Conservation (phyloP, 1,284 basidiomycete species). For the Ceratobasidium sp. region DNA sequence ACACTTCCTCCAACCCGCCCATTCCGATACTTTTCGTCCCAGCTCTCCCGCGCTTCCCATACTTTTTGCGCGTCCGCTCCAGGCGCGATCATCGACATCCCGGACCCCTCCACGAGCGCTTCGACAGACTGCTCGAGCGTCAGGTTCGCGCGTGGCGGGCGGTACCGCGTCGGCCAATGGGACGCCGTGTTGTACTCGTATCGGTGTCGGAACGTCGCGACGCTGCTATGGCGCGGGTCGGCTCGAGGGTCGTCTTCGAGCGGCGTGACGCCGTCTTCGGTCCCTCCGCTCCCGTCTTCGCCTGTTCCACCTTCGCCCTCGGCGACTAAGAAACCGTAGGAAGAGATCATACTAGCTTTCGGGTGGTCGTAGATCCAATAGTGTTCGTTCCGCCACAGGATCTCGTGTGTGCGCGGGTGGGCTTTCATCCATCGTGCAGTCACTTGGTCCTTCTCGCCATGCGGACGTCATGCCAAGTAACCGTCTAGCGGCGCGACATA, state of each 20-base stretch:
- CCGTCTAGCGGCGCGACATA: slow-evolving; percentile 82
- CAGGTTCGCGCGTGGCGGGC: slow-evolving; percentile 76
- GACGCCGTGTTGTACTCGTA: slow-evolving; percentile 84
- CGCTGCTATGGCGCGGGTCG: slow-evolving; percentile 35
- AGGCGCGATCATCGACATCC: slow-evolving; percentile 68
- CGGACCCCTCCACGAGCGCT: slow-evolving; percentile 93
- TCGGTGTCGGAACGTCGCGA: slow-evolving; percentile 28
- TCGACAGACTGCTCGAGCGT: slow-evolving; percentile 83
- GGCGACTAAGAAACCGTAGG: slow-evolving; percentile 84
- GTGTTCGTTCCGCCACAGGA: slow-evolving; percentile 91
- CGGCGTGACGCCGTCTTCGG: background rate
- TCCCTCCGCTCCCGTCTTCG: background rate
- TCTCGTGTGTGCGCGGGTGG: slow-evolving; percentile 83
- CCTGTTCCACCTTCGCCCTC: background rate
- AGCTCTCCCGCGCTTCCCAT: slow-evolving; percentile 78
- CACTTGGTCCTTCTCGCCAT: slow-evolving; percentile 94
- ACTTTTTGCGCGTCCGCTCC: slow-evolving; percentile 64
- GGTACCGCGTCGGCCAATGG: slow-evolving; percentile 83
- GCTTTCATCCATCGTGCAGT: slow-evolving; percentile 91
- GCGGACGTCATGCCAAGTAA: slow-evolving; percentile 76
- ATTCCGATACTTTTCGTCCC: slow-evolving; percentile 68
- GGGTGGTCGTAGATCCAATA: slow-evolving; percentile 99
- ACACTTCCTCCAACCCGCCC: slow-evolving; percentile 89
- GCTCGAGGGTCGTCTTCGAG: slow-evolving; percentile 21
- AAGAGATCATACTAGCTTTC: slow-evolving; percentile 91